phyloP scores from a whole-genome alignment of 768 basidiomycete genomes.

The Nevesoporus exiguus region DNA sequence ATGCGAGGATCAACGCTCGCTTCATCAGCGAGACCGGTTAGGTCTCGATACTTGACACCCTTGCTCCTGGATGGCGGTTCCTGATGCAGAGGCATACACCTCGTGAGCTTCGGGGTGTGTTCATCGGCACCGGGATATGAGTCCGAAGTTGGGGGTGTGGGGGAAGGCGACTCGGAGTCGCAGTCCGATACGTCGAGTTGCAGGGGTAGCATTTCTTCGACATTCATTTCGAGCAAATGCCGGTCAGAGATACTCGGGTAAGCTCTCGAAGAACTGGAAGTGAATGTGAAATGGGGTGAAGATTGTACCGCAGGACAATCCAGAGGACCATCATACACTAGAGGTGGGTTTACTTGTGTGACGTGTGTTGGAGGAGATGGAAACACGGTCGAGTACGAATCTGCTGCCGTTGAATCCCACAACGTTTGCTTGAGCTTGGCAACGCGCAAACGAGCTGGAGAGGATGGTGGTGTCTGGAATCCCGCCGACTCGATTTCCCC shows the following conservation, averaged over 20 bases:
- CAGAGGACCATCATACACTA: slow-evolving; percentile 16
- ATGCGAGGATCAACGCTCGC: slow-evolving; percentile 23
- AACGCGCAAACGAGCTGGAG: background rate
- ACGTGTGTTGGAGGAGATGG: slow-evolving; percentile 28
- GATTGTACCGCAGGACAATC: slow-evolving; percentile 2
- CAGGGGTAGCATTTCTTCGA: background rate
- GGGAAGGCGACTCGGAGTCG: background rate
- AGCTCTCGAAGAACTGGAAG: slow-evolving; percentile 18
- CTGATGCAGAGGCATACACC: slow-evolving; percentile 8
- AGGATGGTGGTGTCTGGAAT: background rate
- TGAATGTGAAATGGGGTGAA: slow-evolving; percentile 18
- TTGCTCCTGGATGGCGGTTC: slow-evolving; percentile 1
- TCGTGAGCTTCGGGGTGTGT: slow-evolving; percentile 2
- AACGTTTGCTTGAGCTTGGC: slow-evolving; percentile 8
- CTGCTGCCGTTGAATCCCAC: slow-evolving; percentile 5
- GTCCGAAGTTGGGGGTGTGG: slow-evolving; percentile 2
- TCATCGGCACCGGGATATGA: slow-evolving; percentile 9
- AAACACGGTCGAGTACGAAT: slow-evolving; percentile 2
- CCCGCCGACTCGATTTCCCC: background rate
- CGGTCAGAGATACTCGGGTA: slow-evolving; percentile 6
- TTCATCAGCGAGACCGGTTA: slow-evolving; percentile 16
- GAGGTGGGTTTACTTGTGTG: slow-evolving; percentile 17
- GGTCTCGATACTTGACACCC: slow-evolving; percentile 22
- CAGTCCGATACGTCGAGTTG: slow-evolving; percentile 9
- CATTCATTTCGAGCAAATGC: background rate